A percentile compares a stretch with the other conserved stretches of the same genome.
Evolutionary conservation across 805 yeast genomes (phyloP).

Genomic region (Zygoascus ofunaensis): DNA sequence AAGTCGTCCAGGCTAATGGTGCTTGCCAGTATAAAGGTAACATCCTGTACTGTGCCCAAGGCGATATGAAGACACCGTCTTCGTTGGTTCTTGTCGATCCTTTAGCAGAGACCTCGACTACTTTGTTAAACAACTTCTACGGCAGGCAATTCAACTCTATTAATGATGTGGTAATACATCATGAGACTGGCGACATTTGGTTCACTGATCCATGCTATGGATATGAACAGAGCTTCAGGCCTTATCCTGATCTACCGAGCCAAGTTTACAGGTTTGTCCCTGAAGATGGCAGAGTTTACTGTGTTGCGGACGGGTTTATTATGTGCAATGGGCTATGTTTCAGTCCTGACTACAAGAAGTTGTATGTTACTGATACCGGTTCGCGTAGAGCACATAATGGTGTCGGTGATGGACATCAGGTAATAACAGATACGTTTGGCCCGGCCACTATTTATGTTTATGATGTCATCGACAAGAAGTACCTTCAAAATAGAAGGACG

Average conservation of each 20-base stretch:
- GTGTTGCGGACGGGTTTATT: constrained; percentile 35
- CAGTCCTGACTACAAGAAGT: constrained; percentile 32
- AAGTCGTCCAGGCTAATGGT: constrained; percentile 20
- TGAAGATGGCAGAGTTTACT: constrained; percentile 22
- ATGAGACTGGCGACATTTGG: constrained; percentile 23
- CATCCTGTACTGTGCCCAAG: constrained; percentile 22
- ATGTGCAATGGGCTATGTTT: constrained; percentile 72
- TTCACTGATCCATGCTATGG: constrained; percentile 26
- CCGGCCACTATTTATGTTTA: constrained; percentile 22
- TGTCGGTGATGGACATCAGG: constrained; percentile 8
- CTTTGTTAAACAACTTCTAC: constrained; percentile 19
- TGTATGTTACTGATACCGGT: constrained; percentile 43
- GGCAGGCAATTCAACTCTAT: constrained; percentile 24
- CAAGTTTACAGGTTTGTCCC: constrained; percentile 36
- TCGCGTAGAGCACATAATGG: constrained; percentile 10
- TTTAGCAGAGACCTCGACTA: constrained; percentile 8
- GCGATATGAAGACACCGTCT: constrained; percentile 15
- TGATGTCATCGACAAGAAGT: constrained; percentile 16
- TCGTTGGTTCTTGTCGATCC: constrained; percentile 20
- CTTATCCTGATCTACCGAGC: constrained; percentile 16
- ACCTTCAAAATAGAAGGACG: constrained; percentile 16
- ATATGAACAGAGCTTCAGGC: constrained; percentile 16
- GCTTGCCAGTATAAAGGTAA: constrained; percentile 21
- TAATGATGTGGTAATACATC: constrained; percentile 23
- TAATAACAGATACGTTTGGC: constrained; percentile 4